Conservation (phyloP, 192 early-diverging fungal genomes). For the Mortierella antarctica region DNA sequence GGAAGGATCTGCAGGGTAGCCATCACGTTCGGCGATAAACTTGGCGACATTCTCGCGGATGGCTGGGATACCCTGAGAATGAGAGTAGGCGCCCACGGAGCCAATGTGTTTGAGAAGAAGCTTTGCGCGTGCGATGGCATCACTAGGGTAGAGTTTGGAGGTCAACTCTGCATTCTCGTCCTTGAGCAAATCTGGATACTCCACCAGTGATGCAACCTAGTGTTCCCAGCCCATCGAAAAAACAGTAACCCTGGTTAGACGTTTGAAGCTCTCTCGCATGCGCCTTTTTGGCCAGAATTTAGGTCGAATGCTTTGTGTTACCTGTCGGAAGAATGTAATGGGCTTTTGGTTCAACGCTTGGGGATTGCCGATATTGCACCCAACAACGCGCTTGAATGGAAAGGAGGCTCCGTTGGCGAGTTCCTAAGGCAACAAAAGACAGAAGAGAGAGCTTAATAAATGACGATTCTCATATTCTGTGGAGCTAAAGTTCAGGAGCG, state of each 20-base stretch:
- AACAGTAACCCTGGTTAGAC: not conserved
- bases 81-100: slow-evolving; percentile 91
- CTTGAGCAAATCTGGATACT: slow-evolving; percentile 86
- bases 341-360: slow-evolving; percentile 70
- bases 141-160: slow-evolving; percentile 77
- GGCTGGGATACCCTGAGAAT: slow-evolving; percentile 90
- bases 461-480: not conserved
- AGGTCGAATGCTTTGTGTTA: slow-evolving; percentile 44
- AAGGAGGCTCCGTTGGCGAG: slow-evolving; percentile 44
- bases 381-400: slow-evolving; percentile 49
- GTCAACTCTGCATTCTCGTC: slow-evolving; percentile 66
- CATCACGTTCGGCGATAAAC: slow-evolving; percentile 95
- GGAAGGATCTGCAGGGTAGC: slow-evolving; percentile 84
- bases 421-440: slow-evolving; percentile 33
- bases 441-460: not conserved
- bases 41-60: slow-evolving; percentile 90
- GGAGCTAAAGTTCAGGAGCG: not conserved
- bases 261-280: slow-evolving; percentile 7
- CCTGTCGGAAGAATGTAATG: slow-evolving; percentile 97
- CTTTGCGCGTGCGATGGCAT: slow-evolving; percentile 89
- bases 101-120: slow-evolving; percentile 76
- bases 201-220: slow-evolving; percentile 86
- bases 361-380: slow-evolving; percentile 60
- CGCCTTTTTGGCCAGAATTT: slow-evolving; percentile 65
- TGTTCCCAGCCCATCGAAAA: not conserved